A percentile compares a stretch with the other conserved stretches of the same genome.
Evolutionary conservation across 805 yeast genomes (phyloP).

Genomic region (Yamadazyma endophytica): DNA sequence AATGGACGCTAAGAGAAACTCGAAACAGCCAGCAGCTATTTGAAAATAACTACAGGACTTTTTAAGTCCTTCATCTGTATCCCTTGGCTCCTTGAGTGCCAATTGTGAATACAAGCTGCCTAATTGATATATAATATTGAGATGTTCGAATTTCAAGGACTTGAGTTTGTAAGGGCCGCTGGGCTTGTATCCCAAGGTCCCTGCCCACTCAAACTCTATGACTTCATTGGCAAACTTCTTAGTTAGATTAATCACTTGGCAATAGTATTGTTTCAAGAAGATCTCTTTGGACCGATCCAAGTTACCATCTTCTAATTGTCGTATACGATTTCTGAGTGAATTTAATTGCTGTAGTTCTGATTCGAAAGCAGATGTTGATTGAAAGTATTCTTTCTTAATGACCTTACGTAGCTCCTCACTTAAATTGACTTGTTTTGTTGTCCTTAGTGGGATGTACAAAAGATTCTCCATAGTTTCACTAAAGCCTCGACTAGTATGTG

Average conservation of each 20-base stretch:
- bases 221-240: slow-evolving; percentile 63
- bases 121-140: slow-evolving; percentile 63
- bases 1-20: slow-evolving; percentile 11
- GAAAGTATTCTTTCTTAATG: slow-evolving; percentile 46
- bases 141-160: slow-evolving; percentile 56
- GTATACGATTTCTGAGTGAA: slow-evolving; percentile 39
- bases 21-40: slow-evolving; percentile 65
- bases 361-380: slow-evolving; percentile 29
- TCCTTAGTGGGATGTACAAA: slow-evolving; percentile 48
- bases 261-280: slow-evolving; percentile 43
- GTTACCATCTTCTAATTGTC: slow-evolving; percentile 26
- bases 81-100: slow-evolving; percentile 44
- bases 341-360: slow-evolving; percentile 32
- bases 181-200: slow-evolving; percentile 56
- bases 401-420: slow-evolving; percentile 34
- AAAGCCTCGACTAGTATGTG: no score
- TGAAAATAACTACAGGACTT: slow-evolving; percentile 64
- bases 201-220: slow-evolving; percentile 67
- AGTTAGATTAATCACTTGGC: slow-evolving; percentile 39
- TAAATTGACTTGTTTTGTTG: slow-evolving; percentile 40
- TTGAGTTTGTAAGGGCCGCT: slow-evolving; percentile 42
- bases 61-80: slow-evolving; percentile 53
- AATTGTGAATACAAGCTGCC: slow-evolving; percentile 60
- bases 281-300: slow-evolving; percentile 29
- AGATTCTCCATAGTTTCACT: slow-evolving; percentile 33